These are phyloP conservation scores for Auricularia auricula-judae DNA, from an alignment of 768 basidiomycete species.

Conservation along the genomic window DNA sequence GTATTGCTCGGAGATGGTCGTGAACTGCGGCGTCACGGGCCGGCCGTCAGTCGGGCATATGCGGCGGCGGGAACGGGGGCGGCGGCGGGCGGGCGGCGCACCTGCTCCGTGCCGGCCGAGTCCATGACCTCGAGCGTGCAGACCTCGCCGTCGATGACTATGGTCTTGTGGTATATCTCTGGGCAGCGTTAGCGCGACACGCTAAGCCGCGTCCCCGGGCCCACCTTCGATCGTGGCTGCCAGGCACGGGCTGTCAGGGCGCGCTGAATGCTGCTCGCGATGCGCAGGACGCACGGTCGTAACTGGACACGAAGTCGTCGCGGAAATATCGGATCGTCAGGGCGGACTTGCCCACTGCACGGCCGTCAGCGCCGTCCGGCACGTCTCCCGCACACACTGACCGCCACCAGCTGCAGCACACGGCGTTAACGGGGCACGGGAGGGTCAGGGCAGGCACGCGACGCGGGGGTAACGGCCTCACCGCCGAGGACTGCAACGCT, in stretches of 20 bases:
- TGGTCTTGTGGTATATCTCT: background rate
- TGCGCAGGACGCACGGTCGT: conserved; percentile 39
- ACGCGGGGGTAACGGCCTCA: conserved; percentile 21
- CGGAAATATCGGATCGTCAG: conserved; percentile 72
- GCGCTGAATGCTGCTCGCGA: background rate
- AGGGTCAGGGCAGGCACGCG: background rate
- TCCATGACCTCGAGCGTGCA: conserved; percentile 61
- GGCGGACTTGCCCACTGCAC: conserved; percentile 68
- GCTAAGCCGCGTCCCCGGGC: background rate
- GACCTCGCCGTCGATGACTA: background rate
- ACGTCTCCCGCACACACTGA: background rate
- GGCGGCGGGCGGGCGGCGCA: background rate
- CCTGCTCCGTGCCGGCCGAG: conserved; percentile 39
- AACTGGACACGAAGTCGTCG: conserved; percentile 62
- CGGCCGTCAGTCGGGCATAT: background rate
- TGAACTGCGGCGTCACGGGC: conserved; percentile 40
- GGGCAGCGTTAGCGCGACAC: background rate
- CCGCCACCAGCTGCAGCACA: conserved; percentile 50
- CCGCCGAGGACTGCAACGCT: conserved; percentile 76
- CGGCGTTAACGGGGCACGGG: background rate
- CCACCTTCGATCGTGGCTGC: conserved; percentile 4
- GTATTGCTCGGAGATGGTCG: conserved; percentile 67
- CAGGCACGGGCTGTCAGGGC: background rate
- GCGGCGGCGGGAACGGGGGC: background rate
- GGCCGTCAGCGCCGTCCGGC: background rate